Percentiles rank a stretch among this genome's conserved stretches.
phyloP scores from a whole-genome alignment of 2,329 filamentous ascomycete species.

The Penicillium oxalicum region DNA sequence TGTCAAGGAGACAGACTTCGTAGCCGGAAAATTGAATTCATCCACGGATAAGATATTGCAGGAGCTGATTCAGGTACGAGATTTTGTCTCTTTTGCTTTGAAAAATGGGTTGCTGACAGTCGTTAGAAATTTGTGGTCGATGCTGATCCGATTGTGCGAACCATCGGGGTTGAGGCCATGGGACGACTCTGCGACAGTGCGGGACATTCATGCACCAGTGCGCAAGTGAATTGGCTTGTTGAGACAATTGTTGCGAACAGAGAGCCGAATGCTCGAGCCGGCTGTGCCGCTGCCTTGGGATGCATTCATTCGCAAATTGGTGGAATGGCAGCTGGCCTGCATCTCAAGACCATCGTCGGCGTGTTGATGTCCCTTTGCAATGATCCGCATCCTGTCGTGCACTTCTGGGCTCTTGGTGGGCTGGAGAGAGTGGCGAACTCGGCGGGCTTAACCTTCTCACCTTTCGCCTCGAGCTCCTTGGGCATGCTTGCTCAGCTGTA shows the following conservation, averaged over 20 bases:
- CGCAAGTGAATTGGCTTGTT: constrained; percentile 83
- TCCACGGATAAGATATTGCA: constrained; percentile 69
- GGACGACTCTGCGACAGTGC: constrained; percentile 78
- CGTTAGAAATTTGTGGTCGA: constrained; percentile 66
- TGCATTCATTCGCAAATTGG: constrained; percentile 93
- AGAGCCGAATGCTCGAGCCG: constrained; percentile 86
- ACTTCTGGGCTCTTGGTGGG: constrained; percentile 93
- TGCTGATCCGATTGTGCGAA: constrained; percentile 78
- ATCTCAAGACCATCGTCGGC: constrained; percentile 93
- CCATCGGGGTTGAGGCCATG: constrained; percentile 75
- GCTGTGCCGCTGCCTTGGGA: constrained; percentile 88
- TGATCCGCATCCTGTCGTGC: constrained; percentile 88
- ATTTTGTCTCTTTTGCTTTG: neutral
- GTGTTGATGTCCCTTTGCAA: constrained; percentile 97
- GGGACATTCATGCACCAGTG: constrained; percentile 81
- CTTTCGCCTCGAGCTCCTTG: constrained; percentile 81
- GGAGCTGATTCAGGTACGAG: constrained; percentile 68
- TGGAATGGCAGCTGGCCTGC: constrained; percentile 93
- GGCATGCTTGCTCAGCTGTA: constrained; percentile 94
- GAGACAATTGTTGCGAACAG: constrained; percentile 92
- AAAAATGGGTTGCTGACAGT: neutral
- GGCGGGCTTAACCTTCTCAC: constrained; percentile 84
- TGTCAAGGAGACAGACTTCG: constrained; percentile 69
- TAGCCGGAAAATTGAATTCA: constrained; percentile 65
- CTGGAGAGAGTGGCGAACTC: constrained; percentile 82